Base-by-base conservation (phyloP, 352 stramenopile species). In the Phytophthora pisi region DNA sequence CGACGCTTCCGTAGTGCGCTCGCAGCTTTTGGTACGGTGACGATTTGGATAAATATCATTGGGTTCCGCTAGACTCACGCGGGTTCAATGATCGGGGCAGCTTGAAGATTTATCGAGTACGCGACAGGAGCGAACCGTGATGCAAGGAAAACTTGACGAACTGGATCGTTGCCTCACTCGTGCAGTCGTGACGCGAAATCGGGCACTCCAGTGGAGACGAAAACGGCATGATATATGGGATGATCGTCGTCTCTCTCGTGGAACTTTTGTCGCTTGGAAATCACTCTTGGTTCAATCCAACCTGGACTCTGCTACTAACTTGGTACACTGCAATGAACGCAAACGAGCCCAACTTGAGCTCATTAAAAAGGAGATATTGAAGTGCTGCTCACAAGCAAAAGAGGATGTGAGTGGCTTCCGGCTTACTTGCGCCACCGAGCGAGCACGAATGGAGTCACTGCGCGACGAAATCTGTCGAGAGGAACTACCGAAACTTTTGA, bases 211-310 rank as follows among this genome's bases (percentile, higher is more conserved):
- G 2, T 88, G 77, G 77, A 70, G 61, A 58, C 69, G 65, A 47
- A 55, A 50, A 8, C 52, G 60, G 18, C 52, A 72, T 3, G 67
- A 78, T 6, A 51, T 38, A 6, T 36, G 53, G 47, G 56, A 49
- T 11, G 61, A 54, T 30, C 54, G 11, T 2, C 34, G 49, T 7
- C 34, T 69, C 23, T 47, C 47, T 26, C 38, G 47, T 7, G n/a
- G 45, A 8, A 8, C 66, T 11, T 79, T 86, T 47, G 16, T 83
- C n/a, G 50, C 26, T 18, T 83, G 75, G 75, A 77, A 65, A 23
- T 54, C 54, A 16, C 28, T 55, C 24, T 49, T 23, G 15, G 23
- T 76, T 16, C 47, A 75, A 28, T 47, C 20, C n/a, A 56, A 31
- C 10, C 13, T 42, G 20, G 15, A 20, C 38, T 46, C 36, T 50